A percentile compares a stretch with the other conserved stretches of the same genome.
Conservation (phyloP, 768 basidiomycete species). For the Trametes sanguinea region DNA sequence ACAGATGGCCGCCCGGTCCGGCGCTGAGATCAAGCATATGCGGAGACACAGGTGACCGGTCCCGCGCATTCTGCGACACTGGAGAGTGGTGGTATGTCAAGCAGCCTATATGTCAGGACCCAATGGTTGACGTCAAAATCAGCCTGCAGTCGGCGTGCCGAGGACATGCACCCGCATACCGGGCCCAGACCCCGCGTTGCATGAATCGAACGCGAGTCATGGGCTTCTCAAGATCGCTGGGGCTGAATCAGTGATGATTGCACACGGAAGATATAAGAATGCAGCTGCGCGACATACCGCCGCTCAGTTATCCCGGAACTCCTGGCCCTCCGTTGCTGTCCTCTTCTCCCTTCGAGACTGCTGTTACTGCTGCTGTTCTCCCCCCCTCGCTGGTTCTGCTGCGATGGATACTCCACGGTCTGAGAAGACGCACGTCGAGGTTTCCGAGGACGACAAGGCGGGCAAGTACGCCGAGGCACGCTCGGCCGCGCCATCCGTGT, state of each 20-base stretch:
- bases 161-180: slow-evolving; percentile 3
- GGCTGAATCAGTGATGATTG: neutral
- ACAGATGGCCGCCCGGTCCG: slow-evolving; percentile 3
- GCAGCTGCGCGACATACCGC: neutral
- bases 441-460: slow-evolving; percentile 12
- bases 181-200: slow-evolving; percentile 1
- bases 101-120: neutral
- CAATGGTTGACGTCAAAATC: slow-evolving; percentile 23
- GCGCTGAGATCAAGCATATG: slow-evolving; percentile 3
- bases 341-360: slow-evolving; percentile 1
- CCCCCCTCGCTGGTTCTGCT: neutral
- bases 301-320: neutral
- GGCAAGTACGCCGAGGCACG: slow-evolving; percentile 13
- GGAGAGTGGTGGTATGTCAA: slow-evolving; percentile 8
- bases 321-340: neutral
- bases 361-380: neutral
- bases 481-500: slow-evolving; percentile 19
- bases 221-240: slow-evolving; percentile 9
- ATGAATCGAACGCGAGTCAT: slow-evolving; percentile 4
- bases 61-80: neutral
- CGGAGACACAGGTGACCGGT: slow-evolving; percentile 9
- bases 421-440: slow-evolving; percentile 26
- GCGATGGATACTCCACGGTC: slow-evolving; percentile 27
- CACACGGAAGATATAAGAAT: slow-evolving; percentile 9
- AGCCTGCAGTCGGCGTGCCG: slow-evolving; percentile 10